Evolutionary conservation across 768 basidiomycete genomes (phyloP), one percentile per base, ranked within the genome.

Genomic region (Macrolepiota dolichaula): DNA sequence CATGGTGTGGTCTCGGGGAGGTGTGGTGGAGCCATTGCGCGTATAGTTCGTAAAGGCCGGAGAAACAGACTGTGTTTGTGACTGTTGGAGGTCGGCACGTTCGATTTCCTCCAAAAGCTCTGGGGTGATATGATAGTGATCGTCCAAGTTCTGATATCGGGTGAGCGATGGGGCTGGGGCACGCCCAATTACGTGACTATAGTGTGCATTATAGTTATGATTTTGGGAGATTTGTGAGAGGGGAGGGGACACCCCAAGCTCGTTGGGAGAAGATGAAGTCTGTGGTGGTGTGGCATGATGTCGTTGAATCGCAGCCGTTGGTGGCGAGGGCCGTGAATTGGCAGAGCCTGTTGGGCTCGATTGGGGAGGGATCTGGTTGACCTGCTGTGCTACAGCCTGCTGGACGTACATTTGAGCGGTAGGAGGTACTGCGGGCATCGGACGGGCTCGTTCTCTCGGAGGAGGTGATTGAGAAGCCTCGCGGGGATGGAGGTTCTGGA

Each of bases 91-190:
- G 71, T 89, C 86, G n/a, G 85, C 85, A 46, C 84, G 81, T 68
- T 91, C 89, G 63, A 89, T 87, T 63, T 89, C 86, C 35, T 84
- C 85, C 72, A 89, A 75, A 29, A 89, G 77, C 64, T 89, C 85
- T 37, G 84, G 83, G 0, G 88, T 88, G 79, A 90, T 82, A 53
- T 87, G 81, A 80, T 84, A 88, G 42, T 78, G 78, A 44, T 84
- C 85, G 38, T 85, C 84, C 67, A 81, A 67, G 11, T 76, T 71
- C 44, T 83, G 80, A 67, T 80, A 85, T 59, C 84, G 72, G 19
- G 88, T 79, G 68, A 88, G 87, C 29, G 79, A 81, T 11, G 82
- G 79, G 3, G 81, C 77, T 0, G 82, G 74, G 5, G 78, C 77
- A 51, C 86, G 85, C 68, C 81, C 81, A 53, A 87, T 79, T 1